Conservation (phyloP, 306 rosid species). For the Adenanthera pavonina region DNA sequence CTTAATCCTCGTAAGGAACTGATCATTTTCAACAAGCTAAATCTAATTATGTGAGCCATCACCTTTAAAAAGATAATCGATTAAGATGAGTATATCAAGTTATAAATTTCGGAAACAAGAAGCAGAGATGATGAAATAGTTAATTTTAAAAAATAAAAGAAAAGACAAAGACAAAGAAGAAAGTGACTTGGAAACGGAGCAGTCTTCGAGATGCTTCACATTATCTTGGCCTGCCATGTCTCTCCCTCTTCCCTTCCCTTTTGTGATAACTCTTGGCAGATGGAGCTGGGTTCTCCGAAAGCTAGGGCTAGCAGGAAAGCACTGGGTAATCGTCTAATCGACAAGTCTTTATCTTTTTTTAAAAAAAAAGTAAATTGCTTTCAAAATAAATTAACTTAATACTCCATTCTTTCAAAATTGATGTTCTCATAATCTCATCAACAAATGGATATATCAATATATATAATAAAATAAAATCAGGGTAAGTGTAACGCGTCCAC, state of each 20-base stretch:
- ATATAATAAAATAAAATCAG: too few relatives aligned
- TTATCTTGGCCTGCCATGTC: conserved; percentile 72
- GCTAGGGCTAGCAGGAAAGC: neutral
- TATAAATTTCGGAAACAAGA: conserved; percentile 5
- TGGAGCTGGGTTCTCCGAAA: neutral
- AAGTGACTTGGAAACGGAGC: conserved; percentile 88
- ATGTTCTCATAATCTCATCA: too few relatives aligned
- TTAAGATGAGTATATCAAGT: conserved; percentile 13
- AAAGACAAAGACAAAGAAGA: neutral
- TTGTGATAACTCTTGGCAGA: neutral
- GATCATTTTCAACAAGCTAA: neutral
- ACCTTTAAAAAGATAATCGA: neutral
- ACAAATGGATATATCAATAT: too few relatives aligned
- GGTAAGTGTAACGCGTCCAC: too few relatives aligned
- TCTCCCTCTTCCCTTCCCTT: neutral
- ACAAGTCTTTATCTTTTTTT: neutral
- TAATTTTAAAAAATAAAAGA: neutral
- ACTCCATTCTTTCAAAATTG: neutral
- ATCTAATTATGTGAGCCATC: neutral
- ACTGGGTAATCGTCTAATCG: neutral
- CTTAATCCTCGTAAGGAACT: neutral
- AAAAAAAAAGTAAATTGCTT: neutral
- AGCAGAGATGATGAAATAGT: neutral
- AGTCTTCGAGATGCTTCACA: conserved; percentile 84
- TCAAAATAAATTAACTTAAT: too few relatives aligned